A percentile compares a stretch with the other conserved stretches of the same genome.
Conservation (phyloP, 768 basidiomycete species). For the Phanerochaete sordida region DNA sequence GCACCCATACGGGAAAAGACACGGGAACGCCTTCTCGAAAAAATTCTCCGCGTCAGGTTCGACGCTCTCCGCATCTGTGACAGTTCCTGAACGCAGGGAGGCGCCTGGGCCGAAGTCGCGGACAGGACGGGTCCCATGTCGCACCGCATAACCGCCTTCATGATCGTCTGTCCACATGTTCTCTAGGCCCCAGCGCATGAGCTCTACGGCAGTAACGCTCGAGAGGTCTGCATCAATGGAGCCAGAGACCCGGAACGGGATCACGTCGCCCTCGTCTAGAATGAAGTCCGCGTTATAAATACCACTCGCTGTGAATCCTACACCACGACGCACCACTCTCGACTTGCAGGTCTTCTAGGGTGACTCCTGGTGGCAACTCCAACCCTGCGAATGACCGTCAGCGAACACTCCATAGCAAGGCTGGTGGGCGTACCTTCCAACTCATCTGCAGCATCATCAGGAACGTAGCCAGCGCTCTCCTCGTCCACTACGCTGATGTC, state of each 20-base stretch:
- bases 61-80: too few relatives aligned
- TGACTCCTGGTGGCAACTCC: too few relatives aligned
- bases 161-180: slow-evolving; percentile 17
- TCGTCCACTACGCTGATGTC: slow-evolving; percentile 14
- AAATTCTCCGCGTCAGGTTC: slow-evolving; percentile 3
- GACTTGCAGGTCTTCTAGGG: too few relatives aligned
- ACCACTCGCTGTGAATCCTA: too few relatives aligned
- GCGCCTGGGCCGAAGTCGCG: background rate
- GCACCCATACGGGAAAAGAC: slow-evolving; percentile 21
- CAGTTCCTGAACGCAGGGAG: too few relatives aligned
- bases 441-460: slow-evolving; percentile 8
- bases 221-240: background rate
- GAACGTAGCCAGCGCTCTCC: slow-evolving; percentile 28
- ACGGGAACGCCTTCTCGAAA: slow-evolving; percentile 15
- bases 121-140: slow-evolving; percentile 16
- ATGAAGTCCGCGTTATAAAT: too few relatives aligned
- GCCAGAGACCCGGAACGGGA: background rate
- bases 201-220: slow-evolving; percentile 11
- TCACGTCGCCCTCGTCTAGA: background rate
- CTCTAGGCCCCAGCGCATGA: slow-evolving; percentile 26
- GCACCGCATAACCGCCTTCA: slow-evolving; percentile 24
- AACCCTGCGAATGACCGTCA: too few relatives aligned
- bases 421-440: background rate
- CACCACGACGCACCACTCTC: too few relatives aligned
- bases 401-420: too few relatives aligned